phyloP scores from a whole-genome alignment of 2,329 filamentous ascomycete genomes.

The Coniochaeta hoffmannii region DNA sequence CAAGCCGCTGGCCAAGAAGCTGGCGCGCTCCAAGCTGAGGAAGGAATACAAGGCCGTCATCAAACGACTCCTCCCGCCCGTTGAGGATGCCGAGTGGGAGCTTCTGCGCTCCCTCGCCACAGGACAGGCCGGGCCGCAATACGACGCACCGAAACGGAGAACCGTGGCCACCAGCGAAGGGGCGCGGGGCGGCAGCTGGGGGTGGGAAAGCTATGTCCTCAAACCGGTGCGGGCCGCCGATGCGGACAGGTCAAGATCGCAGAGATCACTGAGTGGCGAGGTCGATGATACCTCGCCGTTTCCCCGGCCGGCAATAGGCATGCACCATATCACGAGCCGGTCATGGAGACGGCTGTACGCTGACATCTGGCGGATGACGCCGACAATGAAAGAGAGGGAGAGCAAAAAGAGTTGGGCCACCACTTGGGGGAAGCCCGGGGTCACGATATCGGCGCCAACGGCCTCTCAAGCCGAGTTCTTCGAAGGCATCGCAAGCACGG shows the following conservation, averaged over 20 bases:
- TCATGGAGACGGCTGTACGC: conserved; percentile 41
- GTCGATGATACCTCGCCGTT: conserved; percentile 27
- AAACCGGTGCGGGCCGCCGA: conserved; percentile 31
- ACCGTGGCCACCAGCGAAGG: conserved; percentile 15
- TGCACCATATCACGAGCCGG: conserved; percentile 28
- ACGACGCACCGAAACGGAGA: conserved; percentile 29
- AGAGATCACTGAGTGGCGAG: conserved; percentile 27
- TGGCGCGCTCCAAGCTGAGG: conserved; percentile 33
- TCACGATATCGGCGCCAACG: conserved; percentile 20
- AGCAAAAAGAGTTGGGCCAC: conserved; percentile 22
- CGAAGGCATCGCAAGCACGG: conserved; percentile 20
- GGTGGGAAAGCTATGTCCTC: conserved; percentile 36
- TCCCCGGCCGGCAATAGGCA: conserved; percentile 21
- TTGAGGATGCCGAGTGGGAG: conserved; percentile 48
- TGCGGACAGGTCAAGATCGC: conserved; percentile 23
- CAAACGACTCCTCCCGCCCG: conserved; percentile 44
- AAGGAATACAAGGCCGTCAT: conserved; percentile 39
- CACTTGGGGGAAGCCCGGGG: conserved; percentile 36
- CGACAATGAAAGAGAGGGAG: conserved; percentile 29
- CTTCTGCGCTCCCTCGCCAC: conserved; percentile 37
- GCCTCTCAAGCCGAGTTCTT: conserved; percentile 37
- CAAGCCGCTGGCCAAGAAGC: conserved; percentile 29
- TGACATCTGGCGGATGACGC: conserved; percentile 35
- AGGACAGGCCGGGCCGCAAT: conserved; percentile 30
- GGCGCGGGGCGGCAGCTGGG: conserved; percentile 18